Evolutionary conservation across 1,139 yeast species (phyloP).

Genomic region (Candida pseudoviswanathii): DNA sequence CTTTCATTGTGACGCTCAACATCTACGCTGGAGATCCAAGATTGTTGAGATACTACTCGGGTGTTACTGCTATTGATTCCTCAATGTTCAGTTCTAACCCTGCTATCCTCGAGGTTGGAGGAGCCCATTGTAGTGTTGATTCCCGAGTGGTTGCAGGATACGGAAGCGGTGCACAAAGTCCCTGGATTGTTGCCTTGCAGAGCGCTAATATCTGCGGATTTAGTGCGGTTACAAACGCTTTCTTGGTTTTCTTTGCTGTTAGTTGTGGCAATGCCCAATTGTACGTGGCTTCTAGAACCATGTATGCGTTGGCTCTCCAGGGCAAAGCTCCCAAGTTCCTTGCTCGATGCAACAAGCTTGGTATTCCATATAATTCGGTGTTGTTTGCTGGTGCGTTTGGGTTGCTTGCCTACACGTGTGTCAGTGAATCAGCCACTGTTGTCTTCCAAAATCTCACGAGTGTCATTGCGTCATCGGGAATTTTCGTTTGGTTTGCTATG

Average conservation of each 20-base stretch:
- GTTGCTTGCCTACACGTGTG: constrained; percentile 59
- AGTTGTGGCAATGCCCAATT: constrained; percentile 78
- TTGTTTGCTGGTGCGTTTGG: constrained; percentile 63
- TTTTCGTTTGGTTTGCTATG: constrained; percentile 83
- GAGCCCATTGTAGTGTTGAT: constrained; percentile 36
- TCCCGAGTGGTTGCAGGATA: constrained; percentile 47
- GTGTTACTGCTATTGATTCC: constrained; percentile 32
- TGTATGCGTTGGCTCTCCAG: constrained; percentile 73
- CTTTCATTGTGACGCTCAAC: constrained; percentile 72
- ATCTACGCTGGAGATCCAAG: constrained; percentile 78
- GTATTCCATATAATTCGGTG: constrained; percentile 76
- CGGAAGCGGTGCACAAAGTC: constrained; percentile 66
- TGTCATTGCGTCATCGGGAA: constrained; percentile 69
- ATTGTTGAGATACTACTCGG: constrained; percentile 53
- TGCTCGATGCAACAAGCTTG: constrained; percentile 59
- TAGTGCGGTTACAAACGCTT: constrained; percentile 64
- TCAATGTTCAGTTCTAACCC: constrained; percentile 27
- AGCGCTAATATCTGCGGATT: constrained; percentile 65
- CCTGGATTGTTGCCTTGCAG: constrained; percentile 82
- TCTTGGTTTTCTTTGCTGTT: constrained; percentile 72
- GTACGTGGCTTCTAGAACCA: constrained; percentile 77
- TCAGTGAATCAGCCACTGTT: constrained; percentile 58
- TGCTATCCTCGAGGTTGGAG: constrained; percentile 45
- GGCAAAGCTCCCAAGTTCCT: constrained; percentile 67
- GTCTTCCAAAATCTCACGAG: constrained; percentile 68